Conservation (phyloP, 225 moss, liverwort and hornwort species). For the Marchantia paleacea region DNA sequence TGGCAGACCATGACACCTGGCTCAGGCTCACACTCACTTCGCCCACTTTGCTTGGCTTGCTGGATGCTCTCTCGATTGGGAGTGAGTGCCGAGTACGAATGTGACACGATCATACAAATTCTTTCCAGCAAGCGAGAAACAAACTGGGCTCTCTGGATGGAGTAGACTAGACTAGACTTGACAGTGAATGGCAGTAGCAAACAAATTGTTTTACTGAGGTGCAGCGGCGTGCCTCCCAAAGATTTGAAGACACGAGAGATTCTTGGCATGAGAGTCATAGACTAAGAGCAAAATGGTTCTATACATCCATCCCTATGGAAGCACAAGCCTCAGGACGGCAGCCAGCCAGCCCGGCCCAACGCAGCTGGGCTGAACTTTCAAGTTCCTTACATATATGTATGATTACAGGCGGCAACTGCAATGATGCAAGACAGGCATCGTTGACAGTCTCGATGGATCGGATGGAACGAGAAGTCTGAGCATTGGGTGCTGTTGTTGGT, state of each 20-base stretch:
- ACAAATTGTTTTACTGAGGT: neutral
- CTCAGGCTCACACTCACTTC: too few species aligned
- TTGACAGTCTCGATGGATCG: neutral
- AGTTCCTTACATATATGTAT: neutral
- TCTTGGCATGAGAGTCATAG: neutral
- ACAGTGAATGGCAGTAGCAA: too few species aligned
- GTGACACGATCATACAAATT: too few species aligned
- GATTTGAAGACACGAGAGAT: neutral
- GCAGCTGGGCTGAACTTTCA: neutral
- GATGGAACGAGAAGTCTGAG: neutral
- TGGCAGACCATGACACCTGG: too few species aligned
- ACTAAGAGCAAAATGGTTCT: neutral
- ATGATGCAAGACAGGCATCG: neutral
- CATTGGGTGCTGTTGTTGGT: neutral
- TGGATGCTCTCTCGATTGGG: too few species aligned
- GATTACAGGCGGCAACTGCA: neutral
- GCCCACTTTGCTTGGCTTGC: too few species aligned
- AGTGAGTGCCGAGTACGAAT: too few species aligned
- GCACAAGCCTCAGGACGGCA: too few species aligned
- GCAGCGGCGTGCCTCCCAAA: neutral
- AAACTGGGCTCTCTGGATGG: too few species aligned
- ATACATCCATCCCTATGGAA: neutral
- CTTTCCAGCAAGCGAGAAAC: too few species aligned
- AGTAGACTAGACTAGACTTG: too few species aligned
- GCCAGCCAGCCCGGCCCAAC: neutral